Percentiles rank a stretch among this genome's conserved stretches.
Conservation (phyloP, 768 basidiomycete species). For the Boletus reticulatus region DNA sequence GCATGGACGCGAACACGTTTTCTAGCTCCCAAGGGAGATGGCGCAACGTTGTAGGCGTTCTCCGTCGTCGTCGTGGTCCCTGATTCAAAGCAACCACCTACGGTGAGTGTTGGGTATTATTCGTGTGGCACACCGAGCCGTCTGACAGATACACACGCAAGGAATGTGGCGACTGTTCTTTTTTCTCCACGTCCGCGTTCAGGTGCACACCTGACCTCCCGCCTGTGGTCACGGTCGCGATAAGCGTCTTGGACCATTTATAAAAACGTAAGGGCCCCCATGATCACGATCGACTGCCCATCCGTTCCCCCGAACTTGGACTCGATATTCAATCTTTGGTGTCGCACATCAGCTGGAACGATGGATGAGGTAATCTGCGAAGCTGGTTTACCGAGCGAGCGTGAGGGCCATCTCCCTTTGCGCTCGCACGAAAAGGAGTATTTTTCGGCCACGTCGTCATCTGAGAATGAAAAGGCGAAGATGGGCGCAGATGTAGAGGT, state of each 20-base stretch:
- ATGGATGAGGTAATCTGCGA: background rate
- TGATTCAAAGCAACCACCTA: background rate
- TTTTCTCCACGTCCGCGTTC: background rate
- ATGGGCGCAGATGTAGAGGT: background rate
- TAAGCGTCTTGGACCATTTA: conserved; percentile 5
- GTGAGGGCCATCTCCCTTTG: background rate
- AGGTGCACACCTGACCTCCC: conserved; percentile 1
- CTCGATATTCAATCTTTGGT: background rate
- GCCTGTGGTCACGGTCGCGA: background rate
- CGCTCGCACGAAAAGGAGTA: background rate
- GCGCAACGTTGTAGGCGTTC: background rate
- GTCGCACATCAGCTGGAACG: background rate
- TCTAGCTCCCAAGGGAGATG: conserved; percentile 1
- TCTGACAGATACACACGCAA: conserved; percentile 4
- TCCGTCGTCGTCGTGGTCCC: background rate
- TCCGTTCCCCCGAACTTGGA: background rate
- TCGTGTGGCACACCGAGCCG: background rate
- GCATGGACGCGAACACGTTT: background rate
- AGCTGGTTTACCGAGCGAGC: background rate
- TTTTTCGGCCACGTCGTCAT: background rate
- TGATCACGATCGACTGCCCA: background rate
- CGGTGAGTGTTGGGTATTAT: conserved; percentile 1
- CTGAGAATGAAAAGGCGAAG: conserved; percentile 1
- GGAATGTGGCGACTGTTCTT: background rate
- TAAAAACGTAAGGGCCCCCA: background rate